Evolutionary conservation across 140 eudicot genomes (phyloP), one percentile per base, ranked within the genome.

Genomic region (Ambrosia hybrid): DNA sequence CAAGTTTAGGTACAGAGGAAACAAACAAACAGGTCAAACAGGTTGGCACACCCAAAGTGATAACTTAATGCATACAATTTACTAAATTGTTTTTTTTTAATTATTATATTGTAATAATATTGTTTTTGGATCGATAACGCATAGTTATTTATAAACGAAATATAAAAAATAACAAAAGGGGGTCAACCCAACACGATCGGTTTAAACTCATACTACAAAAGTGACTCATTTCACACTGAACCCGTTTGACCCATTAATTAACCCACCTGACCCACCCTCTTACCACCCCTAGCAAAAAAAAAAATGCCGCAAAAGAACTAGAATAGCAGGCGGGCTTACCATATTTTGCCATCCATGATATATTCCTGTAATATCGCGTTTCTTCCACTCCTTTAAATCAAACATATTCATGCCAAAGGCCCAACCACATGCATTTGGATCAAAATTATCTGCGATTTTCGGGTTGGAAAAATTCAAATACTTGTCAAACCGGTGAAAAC

Each of bases 351-450:
- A 94, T 67, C 83, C 82, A 80, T 94, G 99, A 86, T 94, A 94
- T 64, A 94, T 90, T 78, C 99, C 96, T 5, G 99, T 94, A 34
- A 94, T 94, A 79, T 94, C 84, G 12, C 92, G 95, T 78, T 78
- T 87, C 68, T 80, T 88, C 99, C 99, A 94, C 83, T 90, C 85
- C 67, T 84, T 88, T 79, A 94, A 77, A 79, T 94, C 97, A 86
- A 94, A 94, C 74, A 94, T 81, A 73, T 94, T 94, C 99, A 94
- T 94, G 33, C 99, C 99, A 79, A 76, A 94, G 13, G 99, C 99
- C 99, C 99, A 94, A 56, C 99, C 99, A 80, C 99, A 94, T 15
- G 99, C 99, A 80, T 80, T 75, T 51, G 99, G 95, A 71, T 88
- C 87, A 65, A 94, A 94, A 67, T 90, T 94, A 10, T 83, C 77